Base-by-base conservation (phyloP, 1,139 yeast genomes). In the Protomyces arabidopsidicola region DNA sequence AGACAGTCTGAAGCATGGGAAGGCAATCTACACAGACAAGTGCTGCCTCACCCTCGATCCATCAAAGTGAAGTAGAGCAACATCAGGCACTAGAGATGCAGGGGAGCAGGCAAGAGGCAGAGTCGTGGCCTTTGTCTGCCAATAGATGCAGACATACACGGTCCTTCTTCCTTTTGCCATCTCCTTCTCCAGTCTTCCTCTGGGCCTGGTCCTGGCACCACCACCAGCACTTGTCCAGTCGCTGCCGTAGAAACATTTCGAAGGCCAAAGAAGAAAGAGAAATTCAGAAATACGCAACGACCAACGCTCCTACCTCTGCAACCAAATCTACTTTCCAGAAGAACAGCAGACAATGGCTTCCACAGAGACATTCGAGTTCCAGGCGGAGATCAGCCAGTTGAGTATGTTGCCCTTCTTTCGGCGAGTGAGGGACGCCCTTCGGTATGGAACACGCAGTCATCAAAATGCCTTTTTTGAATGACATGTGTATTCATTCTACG, bases 321-420 rank as follows among this genome's bases (percentile, higher is more conserved):
- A 36, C 16, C 42, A 36, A 12, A 5, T 12, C 42, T 36, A 36
- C 42, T 9, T 4, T 27, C 6, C 31, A 5, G 18, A 14, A 8
- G 16, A 16, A 38, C 42, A 38, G 16, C 42, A 16, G 18, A 45
- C 20, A 6, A 50, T 50, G 53, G 53, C 53, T 50, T 50, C 53
- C 14, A 50, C 53, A 24, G 67, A 65, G 53, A 61, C 62, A 35
- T 62, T 62, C 64, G 98, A 93, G 83, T 93, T 93, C 82, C 97
- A 96, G 79, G 99, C 99, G 85, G 99, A 93, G 90, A 95, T 93
- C 80, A 88, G 98, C 87, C 98, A 93, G 96, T 85, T 95, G 86
- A 88, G 48, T 42, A 42, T 2, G 48, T 42, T 10, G 93, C 97
- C 89, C 97, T 78, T 86, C 93, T 36, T 14, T n/a, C 4, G 42